Evolutionary conservation across 352 stramenopile species (phyloP).

Genomic region (Phytopythium ostracodes): DNA sequence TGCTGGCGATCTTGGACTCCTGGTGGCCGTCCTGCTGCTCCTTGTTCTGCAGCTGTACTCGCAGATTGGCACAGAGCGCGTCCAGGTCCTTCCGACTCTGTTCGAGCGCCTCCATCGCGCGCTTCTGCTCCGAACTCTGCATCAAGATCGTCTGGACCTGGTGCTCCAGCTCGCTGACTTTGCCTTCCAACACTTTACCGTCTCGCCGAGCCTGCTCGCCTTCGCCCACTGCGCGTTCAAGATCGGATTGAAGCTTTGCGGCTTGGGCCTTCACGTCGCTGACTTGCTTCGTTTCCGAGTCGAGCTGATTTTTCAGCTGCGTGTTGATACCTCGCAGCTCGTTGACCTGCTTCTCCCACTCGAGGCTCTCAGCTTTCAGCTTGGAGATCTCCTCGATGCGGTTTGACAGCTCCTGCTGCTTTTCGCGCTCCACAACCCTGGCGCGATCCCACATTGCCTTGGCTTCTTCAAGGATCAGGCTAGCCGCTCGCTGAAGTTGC

Average conservation of each 20-base stretch:
- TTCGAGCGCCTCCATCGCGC: constrained; percentile 42
- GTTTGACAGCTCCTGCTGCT: constrained; percentile 73
- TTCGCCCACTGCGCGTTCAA: constrained; percentile 20
- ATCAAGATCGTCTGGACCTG: constrained; percentile 54
- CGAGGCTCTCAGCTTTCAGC: constrained; percentile 39
- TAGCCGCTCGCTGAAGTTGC: constrained; percentile 43
- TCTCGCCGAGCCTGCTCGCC: constrained; percentile 50
- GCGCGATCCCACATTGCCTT: constrained; percentile 68
- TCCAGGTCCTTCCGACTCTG: constrained; percentile 73
- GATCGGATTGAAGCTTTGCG: constrained; percentile 48
- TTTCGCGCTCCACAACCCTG: constrained; percentile 72
- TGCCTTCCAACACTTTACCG: constrained; percentile 36
- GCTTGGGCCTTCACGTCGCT: constrained; percentile 21
- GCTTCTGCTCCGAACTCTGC: constrained; percentile 52
- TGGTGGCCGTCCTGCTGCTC: constrained; percentile 58
- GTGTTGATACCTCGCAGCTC: constrained; percentile 44
- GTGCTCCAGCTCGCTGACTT: constrained; percentile 51
- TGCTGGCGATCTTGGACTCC: constrained; percentile 61
- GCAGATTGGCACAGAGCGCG: constrained; percentile 47
- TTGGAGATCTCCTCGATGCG: constrained; percentile 61
- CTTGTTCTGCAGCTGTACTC: constrained; percentile 54
- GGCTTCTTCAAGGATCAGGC: constrained; percentile 63
- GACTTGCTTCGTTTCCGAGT: constrained; percentile 31
- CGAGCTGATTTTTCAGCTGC: constrained; percentile 35
- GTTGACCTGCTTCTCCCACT: constrained; percentile 47